Evolutionary conservation across 2,329 filamentous ascomycete species (phyloP).

Genomic region (Phyllosticta citriasiana): DNA sequence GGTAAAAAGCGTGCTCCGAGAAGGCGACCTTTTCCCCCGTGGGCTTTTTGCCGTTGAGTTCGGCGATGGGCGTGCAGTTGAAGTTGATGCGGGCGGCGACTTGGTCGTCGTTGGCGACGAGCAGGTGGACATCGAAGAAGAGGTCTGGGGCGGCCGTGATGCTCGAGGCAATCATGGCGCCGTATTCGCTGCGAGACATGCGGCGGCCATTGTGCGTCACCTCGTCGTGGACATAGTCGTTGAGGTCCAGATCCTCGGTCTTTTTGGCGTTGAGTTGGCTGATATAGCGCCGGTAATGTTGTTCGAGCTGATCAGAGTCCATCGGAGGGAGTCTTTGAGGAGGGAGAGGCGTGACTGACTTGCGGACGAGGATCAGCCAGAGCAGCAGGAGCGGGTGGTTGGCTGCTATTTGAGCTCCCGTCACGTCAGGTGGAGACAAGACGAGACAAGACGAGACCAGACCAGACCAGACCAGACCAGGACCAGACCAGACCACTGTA

Average conservation of each 20-base stretch:
- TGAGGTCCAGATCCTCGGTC: neutral
- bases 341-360: neutral
- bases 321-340: neutral
- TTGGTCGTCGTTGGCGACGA: neutral
- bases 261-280: neutral
- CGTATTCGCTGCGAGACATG: neutral
- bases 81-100: neutral
- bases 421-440: neutral
- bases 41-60: neutral
- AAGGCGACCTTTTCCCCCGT: neutral
- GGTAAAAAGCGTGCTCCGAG: neutral
- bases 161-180: neutral
- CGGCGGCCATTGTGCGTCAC: neutral
- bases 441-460: neutral
- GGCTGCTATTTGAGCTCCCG: neutral
- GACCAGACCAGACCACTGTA: neutral
- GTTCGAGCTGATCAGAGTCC: neutral
- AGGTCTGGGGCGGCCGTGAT: neutral
- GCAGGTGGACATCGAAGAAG: neutral
- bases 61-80: neutral
- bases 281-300: neutral
- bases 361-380: neutral
- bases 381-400: neutral
- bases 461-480: too few relatives aligned
- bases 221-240: neutral